Evolutionary conservation across 495 filamentous ascomycete genomes (phyloP), one percentile per base, ranked within the genome.

Genomic region (Tuber calosporum): DNA sequence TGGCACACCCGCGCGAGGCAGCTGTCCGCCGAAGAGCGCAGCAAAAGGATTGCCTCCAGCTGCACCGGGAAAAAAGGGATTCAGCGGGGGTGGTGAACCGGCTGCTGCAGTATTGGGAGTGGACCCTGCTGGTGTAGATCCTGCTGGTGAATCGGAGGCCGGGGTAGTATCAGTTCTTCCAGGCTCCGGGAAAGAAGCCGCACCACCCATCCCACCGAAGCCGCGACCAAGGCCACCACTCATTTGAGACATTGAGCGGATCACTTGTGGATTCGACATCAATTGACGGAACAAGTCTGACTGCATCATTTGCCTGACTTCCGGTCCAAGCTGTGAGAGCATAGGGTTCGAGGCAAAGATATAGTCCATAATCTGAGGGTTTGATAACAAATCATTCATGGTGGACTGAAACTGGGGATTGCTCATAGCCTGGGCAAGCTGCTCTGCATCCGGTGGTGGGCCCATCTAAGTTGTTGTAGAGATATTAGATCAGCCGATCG

Each of bases 361-460:
- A 86, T 94, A 90, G 75, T 97, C 92, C 75, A 98, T 87, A 81
- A 98, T 90, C 20, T 88, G 87, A 15, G 96, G 95, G 83, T 99
- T 98, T 79, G 93, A 90, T 76, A 99, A 88, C 40, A 94, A 93
- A 83, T 97, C 96, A 83, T 94, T 95, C 86, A 99, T 90, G 42
- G 87, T 89, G 40, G 90, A 89, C 74, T 90, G 88, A 68, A 96
- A 89, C 75, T 90, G 86, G 22, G 96, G 96, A 79, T 97, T 92
- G 68, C 89, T 88, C 67, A 99, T 89, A 90, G 97, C 93, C 66
- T 88, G 84, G 36, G 92, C 87, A 84, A 99, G 88, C 69, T 89
- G 84, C 34, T 97, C 93, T 58, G 91, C 86, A 79, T 88, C 88
- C 11, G 93, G 92, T 40, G 92, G 91, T 66, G 93, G 90, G 13